phyloP scores from a whole-genome alignment of 75 land plant genomes.

The Chamaecyparis obtusa region DNA sequence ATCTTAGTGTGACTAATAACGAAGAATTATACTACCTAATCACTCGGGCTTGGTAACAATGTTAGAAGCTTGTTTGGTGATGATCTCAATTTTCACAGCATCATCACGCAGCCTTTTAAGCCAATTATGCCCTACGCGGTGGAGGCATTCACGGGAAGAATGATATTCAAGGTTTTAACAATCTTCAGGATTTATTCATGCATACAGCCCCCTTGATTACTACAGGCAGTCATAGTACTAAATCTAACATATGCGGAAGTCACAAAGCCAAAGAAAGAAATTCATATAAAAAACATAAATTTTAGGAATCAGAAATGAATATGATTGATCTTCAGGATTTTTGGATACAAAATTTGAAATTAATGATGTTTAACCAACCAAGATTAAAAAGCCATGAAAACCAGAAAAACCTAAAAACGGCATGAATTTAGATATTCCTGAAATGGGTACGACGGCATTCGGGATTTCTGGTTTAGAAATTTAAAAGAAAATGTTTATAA shows the following conservation, averaged over 20 bases:
- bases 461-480: not conserved
- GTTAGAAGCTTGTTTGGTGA: not conserved
- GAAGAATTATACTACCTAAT: not conserved
- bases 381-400: not conserved
- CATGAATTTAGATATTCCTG: not conserved
- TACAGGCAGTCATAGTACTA: too few relatives aligned
- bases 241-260: not conserved
- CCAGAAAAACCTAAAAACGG: not conserved
- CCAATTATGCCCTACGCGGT: not conserved
- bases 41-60: too few relatives aligned
- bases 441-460: not conserved
- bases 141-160: not conserved
- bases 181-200: not conserved
- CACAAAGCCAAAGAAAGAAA: not conserved
- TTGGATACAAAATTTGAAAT: not conserved
- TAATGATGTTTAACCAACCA: not conserved
- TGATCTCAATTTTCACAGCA: not conserved
- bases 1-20: not conserved
- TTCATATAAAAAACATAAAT: not conserved
- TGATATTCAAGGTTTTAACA: not conserved
- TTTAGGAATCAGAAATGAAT: not conserved
- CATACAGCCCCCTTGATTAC: too few relatives aligned
- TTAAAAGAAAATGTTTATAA: not conserved
- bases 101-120: not conserved
- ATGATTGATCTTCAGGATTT: not conserved